phyloP scores from a whole-genome alignment of 345 rosid species.

The Citrus sinensis region DNA sequence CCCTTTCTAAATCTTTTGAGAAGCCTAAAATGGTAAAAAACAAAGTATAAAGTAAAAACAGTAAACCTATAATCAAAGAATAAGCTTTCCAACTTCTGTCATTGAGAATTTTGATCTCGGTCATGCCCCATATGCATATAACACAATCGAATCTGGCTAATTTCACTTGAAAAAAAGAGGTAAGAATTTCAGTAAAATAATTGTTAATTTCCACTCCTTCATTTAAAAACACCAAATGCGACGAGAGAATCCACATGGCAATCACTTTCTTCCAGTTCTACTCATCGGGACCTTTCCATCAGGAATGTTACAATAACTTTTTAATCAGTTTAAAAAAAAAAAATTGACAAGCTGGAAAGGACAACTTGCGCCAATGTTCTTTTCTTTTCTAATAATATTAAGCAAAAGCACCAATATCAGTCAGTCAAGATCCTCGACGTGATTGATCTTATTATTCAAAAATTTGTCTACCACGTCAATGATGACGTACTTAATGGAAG shows the following conservation, averaged over 20 bases:
- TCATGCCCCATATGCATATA: too few species aligned
- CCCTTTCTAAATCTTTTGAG: too few species aligned
- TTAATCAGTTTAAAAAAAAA: neutral
- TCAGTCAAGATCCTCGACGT: neutral
- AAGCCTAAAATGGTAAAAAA: too few species aligned
- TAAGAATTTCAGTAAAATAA: neutral
- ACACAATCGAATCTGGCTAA: neutral
- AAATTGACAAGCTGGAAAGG: constrained; percentile 2
- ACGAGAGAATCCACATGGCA: constrained; percentile 7
- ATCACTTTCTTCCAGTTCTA: neutral
- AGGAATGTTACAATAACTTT: neutral
- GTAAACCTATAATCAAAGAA: too few species aligned
- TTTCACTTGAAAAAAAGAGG: neutral
- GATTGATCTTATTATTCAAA: neutral
- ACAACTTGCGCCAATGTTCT: neutral
- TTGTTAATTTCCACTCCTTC: neutral
- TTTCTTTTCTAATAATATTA: neutral
- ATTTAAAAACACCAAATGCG: constrained; percentile 9
- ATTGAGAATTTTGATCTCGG: too few species aligned
- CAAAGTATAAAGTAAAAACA: too few species aligned
- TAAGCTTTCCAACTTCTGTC: too few species aligned
- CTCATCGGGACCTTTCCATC: neutral
- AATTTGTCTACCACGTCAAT: neutral
- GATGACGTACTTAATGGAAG: neutral
- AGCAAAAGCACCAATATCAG: neutral